Base-by-base conservation (phyloP, 176 grass and related monocot genomes). In the Raddia distichophylla region DNA sequence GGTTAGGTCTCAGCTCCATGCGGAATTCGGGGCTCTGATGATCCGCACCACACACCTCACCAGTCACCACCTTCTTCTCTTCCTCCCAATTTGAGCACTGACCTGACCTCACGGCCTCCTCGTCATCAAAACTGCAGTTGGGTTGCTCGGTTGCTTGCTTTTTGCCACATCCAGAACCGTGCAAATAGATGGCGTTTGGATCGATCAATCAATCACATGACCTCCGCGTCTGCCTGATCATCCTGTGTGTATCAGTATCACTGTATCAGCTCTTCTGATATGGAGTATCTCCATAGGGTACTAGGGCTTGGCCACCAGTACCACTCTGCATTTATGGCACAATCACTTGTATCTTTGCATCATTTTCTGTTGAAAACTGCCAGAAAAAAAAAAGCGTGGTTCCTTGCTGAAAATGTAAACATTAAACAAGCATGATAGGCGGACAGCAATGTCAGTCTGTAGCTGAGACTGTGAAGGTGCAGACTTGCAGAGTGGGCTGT, bases 1-100 rank as follows among this genome's bases (percentile, higher is more conserved):
- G 51, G 60, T 17, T 49, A 60, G 69, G 22, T 5, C 69, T 80
- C 83, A 47, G 35, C 57, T 56, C 58, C 83, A 17, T 57, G 59
- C 83, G 45, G 48, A 15, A 64, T 78, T 53, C 27, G 2, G 54
- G 82, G 19, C 2, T 40, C 54, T 60, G 6, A 60, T 63, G 6
- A 60, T 63, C 42, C 46, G 48, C 40, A 40, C 17, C 52, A 74
- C 43, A 46, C 48, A 33, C 27, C 10, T 81, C 37, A 40, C 4
- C 37, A 27, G 27, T 27, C 52, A 35, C 16, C 37, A 14, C 16
- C 17, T n/a, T 44, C 37, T 59, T 7, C 3, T 58, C 71, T 40
- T 40, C 37, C 4, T 27, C 27, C 61, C 37, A 19, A 44, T 74
- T 10, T 69, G 20, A 9, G 51, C 51, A 10, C 16, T 18, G 14